phyloP scores from a whole-genome alignment of 2,329 filamentous ascomycete species.

The Pseudogymnoascus sp. region DNA sequence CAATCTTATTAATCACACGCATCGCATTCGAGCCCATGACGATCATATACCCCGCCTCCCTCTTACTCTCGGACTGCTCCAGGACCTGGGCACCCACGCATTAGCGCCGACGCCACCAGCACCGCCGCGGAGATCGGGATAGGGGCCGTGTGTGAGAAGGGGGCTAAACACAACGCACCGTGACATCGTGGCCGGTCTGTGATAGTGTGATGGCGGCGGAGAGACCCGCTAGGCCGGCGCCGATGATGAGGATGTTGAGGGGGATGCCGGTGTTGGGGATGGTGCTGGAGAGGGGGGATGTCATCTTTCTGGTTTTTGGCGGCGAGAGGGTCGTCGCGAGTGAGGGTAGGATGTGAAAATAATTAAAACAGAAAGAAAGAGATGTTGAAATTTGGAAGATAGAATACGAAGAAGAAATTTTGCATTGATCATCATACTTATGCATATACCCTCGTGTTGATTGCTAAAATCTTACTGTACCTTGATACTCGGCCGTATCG shows the following conservation, averaged over 20 bases:
- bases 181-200: slow-evolving; percentile 29
- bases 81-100: not conserved
- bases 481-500: not conserved
- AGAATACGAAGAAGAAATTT: not conserved
- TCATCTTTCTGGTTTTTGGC: not conserved
- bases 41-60: slow-evolving; percentile 5
- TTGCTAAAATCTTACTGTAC: slow-evolving; percentile 10
- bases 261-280: not conserved
- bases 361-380: not conserved
- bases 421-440: not conserved
- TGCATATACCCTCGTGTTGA: not conserved
- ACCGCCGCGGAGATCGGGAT: not conserved
- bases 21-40: slow-evolving; percentile 3
- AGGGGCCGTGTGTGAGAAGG: not conserved
- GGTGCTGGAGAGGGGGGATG: not conserved
- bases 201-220: slow-evolving; percentile 26
- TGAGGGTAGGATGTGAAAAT: not conserved
- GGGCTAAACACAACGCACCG: slow-evolving; percentile 19
- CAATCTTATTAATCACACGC: not conserved
- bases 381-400: not conserved
- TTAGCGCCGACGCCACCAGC: not conserved
- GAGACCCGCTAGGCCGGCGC: slow-evolving; percentile 38
- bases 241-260: slow-evolving; percentile 23
- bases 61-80: not conserved
- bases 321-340: not conserved